Conservation (phyloP, 2,329 filamentous ascomycete genomes). For the Daldinia sp. region DNA sequence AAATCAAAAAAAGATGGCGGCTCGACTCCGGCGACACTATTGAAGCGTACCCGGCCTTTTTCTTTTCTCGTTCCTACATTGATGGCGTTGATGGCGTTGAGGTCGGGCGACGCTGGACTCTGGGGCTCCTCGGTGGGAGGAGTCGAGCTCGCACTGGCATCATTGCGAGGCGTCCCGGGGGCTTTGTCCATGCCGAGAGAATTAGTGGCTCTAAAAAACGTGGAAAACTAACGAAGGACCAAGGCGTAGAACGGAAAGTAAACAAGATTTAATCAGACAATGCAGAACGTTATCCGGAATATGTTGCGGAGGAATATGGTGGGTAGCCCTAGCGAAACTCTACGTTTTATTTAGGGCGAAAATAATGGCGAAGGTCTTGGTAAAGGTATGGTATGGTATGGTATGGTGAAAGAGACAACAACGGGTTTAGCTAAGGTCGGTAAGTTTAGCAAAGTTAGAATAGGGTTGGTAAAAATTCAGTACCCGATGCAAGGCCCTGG, state of each 20-base stretch:
- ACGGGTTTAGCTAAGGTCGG: slow-evolving; percentile 5
- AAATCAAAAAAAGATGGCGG: slow-evolving; percentile 45
- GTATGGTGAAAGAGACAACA: slow-evolving; percentile 8
- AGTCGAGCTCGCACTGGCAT: slow-evolving; percentile 36
- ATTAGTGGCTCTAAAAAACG: slow-evolving; percentile 23
- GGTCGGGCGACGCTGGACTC: slow-evolving; percentile 37
- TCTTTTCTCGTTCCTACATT: slow-evolving; percentile 53
- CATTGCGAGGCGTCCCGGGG: slow-evolving; percentile 36
- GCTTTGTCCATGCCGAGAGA: slow-evolving; percentile 39
- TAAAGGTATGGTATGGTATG: slow-evolving; percentile 1
- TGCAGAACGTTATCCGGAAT: slow-evolving; percentile 19
- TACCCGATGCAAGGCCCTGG: slow-evolving; percentile 33
- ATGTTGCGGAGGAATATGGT: slow-evolving; percentile 14
- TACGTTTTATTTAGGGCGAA: slow-evolving; percentile 22
- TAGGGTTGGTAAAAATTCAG: slow-evolving; percentile 26
- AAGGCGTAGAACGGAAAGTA: slow-evolving; percentile 16
- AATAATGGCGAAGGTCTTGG: neutral
- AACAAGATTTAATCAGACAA: slow-evolving; percentile 19
- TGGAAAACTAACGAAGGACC: slow-evolving; percentile 26
- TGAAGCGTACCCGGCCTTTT: slow-evolving; percentile 63
- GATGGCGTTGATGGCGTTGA: slow-evolving; percentile 14
- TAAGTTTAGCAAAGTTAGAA: slow-evolving; percentile 31
- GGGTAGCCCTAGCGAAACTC: slow-evolving; percentile 35
- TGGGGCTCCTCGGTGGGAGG: slow-evolving; percentile 37
- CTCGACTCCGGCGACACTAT: slow-evolving; percentile 58